Conservation (phyloP, 73 alveolate species). For the Blepharisma stoltei region DNA sequence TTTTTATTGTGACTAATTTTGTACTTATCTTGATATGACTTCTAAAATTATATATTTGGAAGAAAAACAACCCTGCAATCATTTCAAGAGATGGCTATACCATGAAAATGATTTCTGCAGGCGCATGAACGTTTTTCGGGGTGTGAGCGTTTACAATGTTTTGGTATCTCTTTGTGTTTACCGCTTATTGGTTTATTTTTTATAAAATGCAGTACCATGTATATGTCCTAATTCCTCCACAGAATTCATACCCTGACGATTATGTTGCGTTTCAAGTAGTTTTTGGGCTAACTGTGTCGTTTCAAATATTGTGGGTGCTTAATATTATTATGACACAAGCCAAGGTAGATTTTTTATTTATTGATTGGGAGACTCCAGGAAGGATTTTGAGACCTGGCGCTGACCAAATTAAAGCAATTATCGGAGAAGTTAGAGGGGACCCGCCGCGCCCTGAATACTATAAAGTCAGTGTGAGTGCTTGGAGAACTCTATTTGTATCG, state of each 20-base stretch:
- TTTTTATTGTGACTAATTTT: constrained; percentile 52
- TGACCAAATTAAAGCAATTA: constrained; percentile 43
- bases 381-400: constrained; percentile 34
- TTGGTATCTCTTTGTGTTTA: constrained; percentile 61
- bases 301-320: constrained; percentile 49
- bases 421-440: constrained; percentile 18
- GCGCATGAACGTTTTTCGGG: constrained; percentile 40
- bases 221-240: constrained; percentile 68
- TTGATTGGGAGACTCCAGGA: constrained; percentile 79
- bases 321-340: constrained; percentile 56
- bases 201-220: constrained; percentile 62
- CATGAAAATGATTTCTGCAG: constrained; percentile 35
- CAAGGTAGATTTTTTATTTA: constrained; percentile 66
- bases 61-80: constrained; percentile 57
- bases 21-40: constrained; percentile 42
- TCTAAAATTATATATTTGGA: constrained; percentile 50
- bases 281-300: constrained; percentile 54
- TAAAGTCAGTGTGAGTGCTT: constrained; percentile 58
- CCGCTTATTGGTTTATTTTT: constrained; percentile 73
- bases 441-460: constrained; percentile 25
- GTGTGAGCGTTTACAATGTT: constrained; percentile 59
- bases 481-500: constrained; percentile 75
- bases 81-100: constrained; percentile 39
- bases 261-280: constrained; percentile 54
- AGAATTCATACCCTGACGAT: constrained; percentile 38